These are phyloP conservation scores for Lipomyces oligophaga DNA, from an alignment of 805 yeast species.

Conservation along the genomic window DNA sequence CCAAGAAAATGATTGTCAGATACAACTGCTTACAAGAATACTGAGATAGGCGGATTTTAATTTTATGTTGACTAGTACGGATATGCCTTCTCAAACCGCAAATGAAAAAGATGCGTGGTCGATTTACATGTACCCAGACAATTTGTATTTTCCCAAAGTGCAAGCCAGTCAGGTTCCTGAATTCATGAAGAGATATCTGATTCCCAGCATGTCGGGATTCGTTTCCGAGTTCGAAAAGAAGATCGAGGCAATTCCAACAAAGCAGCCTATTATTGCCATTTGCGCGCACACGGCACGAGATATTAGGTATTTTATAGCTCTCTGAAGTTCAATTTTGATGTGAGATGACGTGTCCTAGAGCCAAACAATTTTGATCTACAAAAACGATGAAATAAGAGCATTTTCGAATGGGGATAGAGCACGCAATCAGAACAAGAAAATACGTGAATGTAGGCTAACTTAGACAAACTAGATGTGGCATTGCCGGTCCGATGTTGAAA, in stretches of 20 bases:
- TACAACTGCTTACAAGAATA: neutral
- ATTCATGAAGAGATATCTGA: constrained; percentile 22
- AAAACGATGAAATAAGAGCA: no score
- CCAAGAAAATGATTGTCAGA: neutral
- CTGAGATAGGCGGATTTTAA: constrained; percentile 18
- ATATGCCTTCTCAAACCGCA: constrained; percentile 3
- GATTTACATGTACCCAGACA: constrained; percentile 56
- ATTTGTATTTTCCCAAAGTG: constrained; percentile 31
- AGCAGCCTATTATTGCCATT: constrained; percentile 43
- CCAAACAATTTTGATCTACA: no score
- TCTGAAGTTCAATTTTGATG: no score
- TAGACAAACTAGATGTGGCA: constrained; percentile 51
- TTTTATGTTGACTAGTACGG: constrained; percentile 22
- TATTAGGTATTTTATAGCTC: constrained; percentile 26
- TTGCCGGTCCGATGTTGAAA: constrained; percentile 54
- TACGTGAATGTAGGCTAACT: neutral
- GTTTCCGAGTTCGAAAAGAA: constrained; percentile 31
- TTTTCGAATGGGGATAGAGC: no score
- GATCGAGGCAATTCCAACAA: constrained; percentile 3
- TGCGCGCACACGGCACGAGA: constrained; percentile 70
- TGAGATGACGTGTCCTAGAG: no score
- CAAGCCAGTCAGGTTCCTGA: constrained; percentile 14
- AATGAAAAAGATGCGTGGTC: constrained; percentile 19
- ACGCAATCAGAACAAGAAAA: no score
- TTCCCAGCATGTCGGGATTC: constrained; percentile 29